phyloP scores from a whole-genome alignment of 192 early-diverging fungal genomes.

The Entomortierella lignicola region DNA sequence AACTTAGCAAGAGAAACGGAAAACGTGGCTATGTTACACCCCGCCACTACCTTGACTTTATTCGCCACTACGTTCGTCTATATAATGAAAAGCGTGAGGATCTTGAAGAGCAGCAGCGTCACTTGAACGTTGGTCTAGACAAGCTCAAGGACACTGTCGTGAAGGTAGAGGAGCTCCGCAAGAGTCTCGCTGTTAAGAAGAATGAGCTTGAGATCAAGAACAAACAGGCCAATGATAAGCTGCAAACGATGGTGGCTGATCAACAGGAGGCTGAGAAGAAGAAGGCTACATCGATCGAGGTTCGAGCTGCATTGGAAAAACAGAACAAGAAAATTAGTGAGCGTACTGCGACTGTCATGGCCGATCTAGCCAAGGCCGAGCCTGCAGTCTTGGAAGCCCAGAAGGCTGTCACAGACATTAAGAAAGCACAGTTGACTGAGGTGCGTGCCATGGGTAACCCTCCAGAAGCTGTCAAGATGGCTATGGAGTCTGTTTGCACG shows the following conservation, averaged over 20 bases:
- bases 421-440: constrained; percentile 96
- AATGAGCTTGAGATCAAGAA: constrained; percentile 89
- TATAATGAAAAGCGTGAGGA: constrained; percentile 94
- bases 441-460: constrained; percentile 97
- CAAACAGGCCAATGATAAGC: constrained; percentile 92
- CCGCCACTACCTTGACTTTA: constrained; percentile 98
- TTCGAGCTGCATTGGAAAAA: constrained; percentile 78
- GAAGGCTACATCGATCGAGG: constrained; percentile 81
- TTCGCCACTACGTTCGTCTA: constrained; percentile 90
- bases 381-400: constrained; percentile 97
- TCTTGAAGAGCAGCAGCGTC: constrained; percentile 98
- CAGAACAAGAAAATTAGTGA: constrained; percentile 82
- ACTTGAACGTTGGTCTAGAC: constrained; percentile 97
- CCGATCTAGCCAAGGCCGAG: constrained; percentile 94
- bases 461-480: constrained; percentile 94
- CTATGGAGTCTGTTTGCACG: constrained; percentile 97
- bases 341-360: constrained; percentile 82
- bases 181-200: constrained; percentile 86
- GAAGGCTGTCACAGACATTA: constrained; percentile 93
- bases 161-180: constrained; percentile 95
- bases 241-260: constrained; percentile 94
- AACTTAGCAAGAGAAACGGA: constrained; percentile 84
- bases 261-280: constrained; percentile 95
- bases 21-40: constrained; percentile 93
- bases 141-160: constrained; percentile 94